Base-by-base conservation (phyloP, 139 green algal genomes). In the Penium margaritaceum region DNA sequence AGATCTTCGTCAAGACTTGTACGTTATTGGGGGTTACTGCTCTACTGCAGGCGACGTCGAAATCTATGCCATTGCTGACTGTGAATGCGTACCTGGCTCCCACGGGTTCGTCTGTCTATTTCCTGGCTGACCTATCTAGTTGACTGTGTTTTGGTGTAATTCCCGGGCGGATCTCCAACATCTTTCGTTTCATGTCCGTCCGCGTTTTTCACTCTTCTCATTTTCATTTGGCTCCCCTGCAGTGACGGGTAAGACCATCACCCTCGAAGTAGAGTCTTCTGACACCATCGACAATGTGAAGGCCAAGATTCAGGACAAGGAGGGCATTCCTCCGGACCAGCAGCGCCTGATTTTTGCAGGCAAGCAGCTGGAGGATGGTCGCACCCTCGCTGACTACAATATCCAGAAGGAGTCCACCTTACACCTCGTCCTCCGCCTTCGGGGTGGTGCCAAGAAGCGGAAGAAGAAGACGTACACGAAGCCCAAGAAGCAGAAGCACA, bases 401-500 rank as follows among this genome's bases (percentile, higher is more conserved):
- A 60, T 60, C 51, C 51, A 60, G 51, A 60, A 60, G n/a, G 51
- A 60, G 51, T 60, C 51, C 14, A 60, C 51, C 1, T 24, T 60
- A 17, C 51, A 60, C n/a, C n/a, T 60, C 24, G 51, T 60, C 24
- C 51, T 60, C 6, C 51, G 51, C 2, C 51, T 60, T 6, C 51
- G 51, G 6, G 51, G 51, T 33, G 51, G 51, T 3, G 93, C 82
- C 75, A 98, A 98, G 91, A 98, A 98, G 91, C 84, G 93, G 77
- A 98, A 98, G 88, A 98, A 98, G 89, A 98, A 98, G 91, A 94
- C 85, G 27, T 98, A 97, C 91, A 97, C 93, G 85, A 98, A 97
- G 90, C 93, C 93, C 78, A 98, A 98, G 91, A 98, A 98, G 93
- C 82, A 89, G 78, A 97, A 97, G 92, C 93, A 98, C 90, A 95